phyloP scores from a whole-genome alignment of 192 early-diverging fungal genomes.

The Backusella circina region DNA sequence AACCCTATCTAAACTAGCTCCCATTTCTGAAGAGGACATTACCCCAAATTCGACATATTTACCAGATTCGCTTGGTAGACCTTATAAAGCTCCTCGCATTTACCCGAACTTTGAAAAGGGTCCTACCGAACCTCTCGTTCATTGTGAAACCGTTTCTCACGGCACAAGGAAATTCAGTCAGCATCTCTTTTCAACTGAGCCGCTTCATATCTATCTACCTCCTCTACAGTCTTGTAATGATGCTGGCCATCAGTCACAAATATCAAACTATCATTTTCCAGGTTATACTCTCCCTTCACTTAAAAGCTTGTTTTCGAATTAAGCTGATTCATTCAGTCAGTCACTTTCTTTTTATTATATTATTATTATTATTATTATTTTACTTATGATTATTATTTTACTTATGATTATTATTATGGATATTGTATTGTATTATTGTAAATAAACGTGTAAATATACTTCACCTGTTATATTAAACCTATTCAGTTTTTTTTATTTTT shows the following conservation, averaged over 20 bases:
- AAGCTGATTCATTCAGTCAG: not conserved
- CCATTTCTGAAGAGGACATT: not conserved
- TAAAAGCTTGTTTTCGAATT: conserved; percentile 4
- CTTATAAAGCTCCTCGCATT: not conserved
- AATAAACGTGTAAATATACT: not conserved
- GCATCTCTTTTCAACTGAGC: not conserved
- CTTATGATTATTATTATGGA: not conserved
- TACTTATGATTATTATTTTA: not conserved
- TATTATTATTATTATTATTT: not conserved
- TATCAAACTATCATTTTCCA: no score
- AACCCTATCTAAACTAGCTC: not conserved
- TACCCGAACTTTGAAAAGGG: not conserved
- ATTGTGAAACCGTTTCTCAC: not conserved
- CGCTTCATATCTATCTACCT: not conserved
- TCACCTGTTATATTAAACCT: not conserved
- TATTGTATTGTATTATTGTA: not conserved
- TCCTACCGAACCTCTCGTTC: not conserved
- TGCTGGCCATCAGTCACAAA: not conserved
- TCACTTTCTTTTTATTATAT: not conserved
- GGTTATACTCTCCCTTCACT: not conserved
- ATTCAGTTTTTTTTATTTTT: not conserved
- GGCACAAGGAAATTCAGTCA: not conserved
- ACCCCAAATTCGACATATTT: not conserved
- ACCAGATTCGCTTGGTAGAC: not conserved
- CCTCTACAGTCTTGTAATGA: not conserved